Conservation (phyloP, 2,329 filamentous ascomycete species). For the Penicillium sp. region DNA sequence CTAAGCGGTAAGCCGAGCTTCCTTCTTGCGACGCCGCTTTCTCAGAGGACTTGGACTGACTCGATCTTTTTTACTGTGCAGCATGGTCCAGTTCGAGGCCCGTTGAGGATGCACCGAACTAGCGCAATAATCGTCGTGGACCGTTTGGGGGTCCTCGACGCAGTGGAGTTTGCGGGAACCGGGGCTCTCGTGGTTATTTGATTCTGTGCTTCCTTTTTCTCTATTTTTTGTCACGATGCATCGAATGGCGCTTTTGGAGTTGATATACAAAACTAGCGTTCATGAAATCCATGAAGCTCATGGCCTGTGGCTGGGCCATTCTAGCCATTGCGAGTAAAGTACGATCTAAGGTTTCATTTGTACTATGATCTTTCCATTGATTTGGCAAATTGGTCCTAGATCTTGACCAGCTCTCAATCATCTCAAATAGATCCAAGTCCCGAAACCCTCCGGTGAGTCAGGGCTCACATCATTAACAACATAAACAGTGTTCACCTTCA, state of each 20-base stretch:
- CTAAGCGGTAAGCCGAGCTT: constrained; percentile 73
- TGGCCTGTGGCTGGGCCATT: background rate
- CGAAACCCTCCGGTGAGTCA: background rate
- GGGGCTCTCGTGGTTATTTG: constrained; percentile 1
- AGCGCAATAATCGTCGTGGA: background rate
- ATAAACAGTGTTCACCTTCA: background rate
- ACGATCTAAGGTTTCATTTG: background rate
- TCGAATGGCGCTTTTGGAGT: constrained; percentile 37
- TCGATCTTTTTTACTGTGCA: constrained; percentile 41
- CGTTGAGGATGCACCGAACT: constrained; percentile 55
- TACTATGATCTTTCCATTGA: background rate
- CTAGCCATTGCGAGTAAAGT: background rate
- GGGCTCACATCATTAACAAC: background rate
- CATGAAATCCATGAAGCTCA: constrained; percentile 9
- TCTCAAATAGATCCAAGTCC: background rate
- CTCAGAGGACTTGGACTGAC: constrained; percentile 13
- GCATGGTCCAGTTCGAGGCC: constrained; percentile 99
- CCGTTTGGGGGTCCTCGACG: background rate
- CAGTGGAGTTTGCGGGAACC: constrained; percentile 17
- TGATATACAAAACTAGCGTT: constrained; percentile 13
- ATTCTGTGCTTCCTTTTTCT: constrained; percentile 9
- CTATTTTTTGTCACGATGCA: constrained; percentile 31
- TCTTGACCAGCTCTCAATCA: background rate
- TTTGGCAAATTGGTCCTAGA: background rate
- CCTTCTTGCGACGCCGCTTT: background rate